Evolutionary conservation across 495 filamentous ascomycete genomes (phyloP).

Genomic region (Aspergillus egyptiacus): DNA sequence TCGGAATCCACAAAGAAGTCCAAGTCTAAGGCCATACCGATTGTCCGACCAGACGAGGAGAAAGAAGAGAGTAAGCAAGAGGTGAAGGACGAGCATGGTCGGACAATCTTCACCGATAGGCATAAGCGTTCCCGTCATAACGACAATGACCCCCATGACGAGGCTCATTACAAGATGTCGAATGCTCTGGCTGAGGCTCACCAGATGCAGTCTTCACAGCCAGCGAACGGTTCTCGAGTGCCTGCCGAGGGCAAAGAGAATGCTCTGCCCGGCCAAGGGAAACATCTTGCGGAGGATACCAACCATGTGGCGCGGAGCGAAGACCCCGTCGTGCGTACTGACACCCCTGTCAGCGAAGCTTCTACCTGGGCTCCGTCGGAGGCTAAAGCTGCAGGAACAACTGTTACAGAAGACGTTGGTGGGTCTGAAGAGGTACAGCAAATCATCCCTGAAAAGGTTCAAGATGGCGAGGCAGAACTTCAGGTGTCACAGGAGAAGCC

Average conservation of each 20-base stretch:
- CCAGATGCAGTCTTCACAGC: slow-evolving; percentile 33
- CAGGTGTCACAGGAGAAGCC: background rate
- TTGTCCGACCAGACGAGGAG: slow-evolving; percentile 58
- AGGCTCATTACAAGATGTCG: slow-evolving; percentile 65
- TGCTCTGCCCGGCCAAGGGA: slow-evolving; percentile 22
- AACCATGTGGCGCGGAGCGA: slow-evolving; percentile 12
- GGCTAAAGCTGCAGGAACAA: slow-evolving; percentile 34
- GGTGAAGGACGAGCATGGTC: slow-evolving; percentile 33
- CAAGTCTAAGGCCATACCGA: slow-evolving; percentile 76
- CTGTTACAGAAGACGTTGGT: slow-evolving; percentile 30
- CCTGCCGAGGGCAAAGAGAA: slow-evolving; percentile 46
- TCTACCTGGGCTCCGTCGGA: slow-evolving; percentile 41
- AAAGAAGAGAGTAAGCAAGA: slow-evolving; percentile 42
- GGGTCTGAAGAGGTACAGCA: slow-evolving; percentile 16
- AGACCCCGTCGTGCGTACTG: slow-evolving; percentile 25
- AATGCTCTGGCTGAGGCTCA: slow-evolving; percentile 38
- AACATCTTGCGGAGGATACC: background rate
- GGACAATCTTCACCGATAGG: slow-evolving; percentile 44
- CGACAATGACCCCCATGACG: slow-evolving; percentile 56
- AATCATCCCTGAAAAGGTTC: slow-evolving; percentile 1
- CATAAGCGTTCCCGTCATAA: slow-evolving; percentile 65
- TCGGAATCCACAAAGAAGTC: slow-evolving; percentile 60
- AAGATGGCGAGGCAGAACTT: background rate
- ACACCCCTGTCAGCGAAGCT: slow-evolving; percentile 36
- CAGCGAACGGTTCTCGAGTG: slow-evolving; percentile 19